Conservation (phyloP, 1,139 yeast species). For the Yamadazyma spencermartinsiae region DNA sequence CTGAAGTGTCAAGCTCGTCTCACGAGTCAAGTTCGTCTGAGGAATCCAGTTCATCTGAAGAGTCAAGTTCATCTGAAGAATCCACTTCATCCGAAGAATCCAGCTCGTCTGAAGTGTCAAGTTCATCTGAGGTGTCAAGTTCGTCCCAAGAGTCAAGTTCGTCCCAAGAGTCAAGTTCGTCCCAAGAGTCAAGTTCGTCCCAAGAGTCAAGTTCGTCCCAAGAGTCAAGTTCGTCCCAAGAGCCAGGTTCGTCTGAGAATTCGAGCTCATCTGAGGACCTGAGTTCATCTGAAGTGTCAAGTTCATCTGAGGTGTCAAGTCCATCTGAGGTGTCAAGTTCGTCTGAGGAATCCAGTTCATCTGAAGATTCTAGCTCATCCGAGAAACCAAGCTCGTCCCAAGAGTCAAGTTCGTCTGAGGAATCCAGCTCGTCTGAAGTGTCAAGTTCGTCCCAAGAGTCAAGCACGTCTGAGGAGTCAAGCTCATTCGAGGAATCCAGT, state of each 20-base stretch:
- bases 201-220: not conserved
- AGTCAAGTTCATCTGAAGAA: not conserved
- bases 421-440: not conserved
- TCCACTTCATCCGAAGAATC: too few relatives aligned
- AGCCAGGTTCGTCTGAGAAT: not conserved
- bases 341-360: not conserved
- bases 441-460: not conserved
- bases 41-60: not conserved
- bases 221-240: not conserved
- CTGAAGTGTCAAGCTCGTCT: not conserved
- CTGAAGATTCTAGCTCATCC: not conserved
- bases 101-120: not conserved
- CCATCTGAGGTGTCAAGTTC: not conserved
- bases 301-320: not conserved
- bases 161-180: not conserved
- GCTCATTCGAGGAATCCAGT: not conserved
- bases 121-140: not conserved
- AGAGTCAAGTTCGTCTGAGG: not conserved
- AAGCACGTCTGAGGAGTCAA: not conserved
- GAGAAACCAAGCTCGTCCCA: not conserved
- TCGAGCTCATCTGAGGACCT: not conserved
- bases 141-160: not conserved
- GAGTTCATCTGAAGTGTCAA: not conserved
- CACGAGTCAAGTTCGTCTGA: not conserved
- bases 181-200: not conserved